Evolutionary conservation across 2,329 filamentous ascomycete genomes (phyloP), one percentile per base, ranked within the genome.

Genomic region (Botrytis porri): DNA sequence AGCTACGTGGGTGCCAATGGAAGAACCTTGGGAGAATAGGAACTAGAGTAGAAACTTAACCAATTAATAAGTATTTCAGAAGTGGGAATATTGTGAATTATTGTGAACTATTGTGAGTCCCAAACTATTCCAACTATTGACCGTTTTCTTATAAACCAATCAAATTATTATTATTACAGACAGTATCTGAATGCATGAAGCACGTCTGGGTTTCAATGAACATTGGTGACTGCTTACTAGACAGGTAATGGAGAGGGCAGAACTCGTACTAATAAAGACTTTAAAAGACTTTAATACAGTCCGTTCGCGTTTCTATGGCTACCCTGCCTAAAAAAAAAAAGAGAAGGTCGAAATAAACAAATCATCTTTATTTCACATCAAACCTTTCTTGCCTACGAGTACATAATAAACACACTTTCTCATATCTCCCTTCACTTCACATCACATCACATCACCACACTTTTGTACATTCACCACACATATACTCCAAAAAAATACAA

Each of bases 321-420:
- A 67, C 65, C 64, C 45, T 37, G 43, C 32, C 43, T 48, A 48
- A 20, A 64, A 29, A 48, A 20, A 64, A 29, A 45, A n/a, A 37
- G 32, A n/a, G 35, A 12, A 32, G 14, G 35, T 35, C 65, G 45
- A 54, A 32, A 66, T 71, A 66, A 71, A 71, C 70, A 71, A 71
- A 71, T 48, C 16, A 25, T 51, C 10, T 29, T 25, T 16, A 25
- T 66, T 8, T 16, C 14, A 41, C 9, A 18, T 51, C 45, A 20
- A 51, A 16, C 16, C 35, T 14, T 48, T n/a, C 43, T 22, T 48
- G 2, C 45, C 20, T 65, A 35, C n/a, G n/a, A n/a, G n/a, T n/a
- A n/a, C 41, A 9, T 16, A 37, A 14, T 51, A 66, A 54, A 66
- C n/a, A 22, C 64, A 29, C 35, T 32, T 51, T n/a, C 32, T 54